Evolutionary conservation across 148 eudicot species (phyloP).

Genomic region (Chenopodium berlandieri): DNA sequence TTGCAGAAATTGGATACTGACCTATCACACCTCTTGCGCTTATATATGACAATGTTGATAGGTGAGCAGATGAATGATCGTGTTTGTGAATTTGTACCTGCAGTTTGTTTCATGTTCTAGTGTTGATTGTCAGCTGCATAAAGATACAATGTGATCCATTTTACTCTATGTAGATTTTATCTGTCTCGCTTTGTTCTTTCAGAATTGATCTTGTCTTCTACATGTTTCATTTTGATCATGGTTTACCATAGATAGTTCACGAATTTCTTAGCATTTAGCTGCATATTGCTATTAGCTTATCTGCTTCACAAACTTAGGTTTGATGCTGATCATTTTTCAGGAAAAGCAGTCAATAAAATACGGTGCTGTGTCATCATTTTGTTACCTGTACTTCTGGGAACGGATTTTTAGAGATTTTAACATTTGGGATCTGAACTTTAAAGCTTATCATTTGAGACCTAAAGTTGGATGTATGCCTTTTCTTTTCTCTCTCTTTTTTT

Average conservation of each 20-base stretch:
- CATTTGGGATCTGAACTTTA: too few species aligned
- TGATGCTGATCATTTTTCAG: not conserved
- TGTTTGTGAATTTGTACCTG: slow-evolving; percentile 11
- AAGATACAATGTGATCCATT: not conserved
- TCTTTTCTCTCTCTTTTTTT: too few species aligned
- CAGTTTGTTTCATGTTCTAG: not conserved
- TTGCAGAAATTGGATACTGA: slow-evolving; percentile 90
- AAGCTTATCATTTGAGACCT: too few species aligned
- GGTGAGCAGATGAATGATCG: slow-evolving; percentile 41
- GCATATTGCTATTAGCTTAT: not conserved
- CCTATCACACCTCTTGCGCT: slow-evolving; percentile 79
- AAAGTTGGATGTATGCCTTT: too few species aligned
- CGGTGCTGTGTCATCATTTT: too few species aligned
- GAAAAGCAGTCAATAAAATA: not conserved
- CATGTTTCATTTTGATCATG: not conserved
- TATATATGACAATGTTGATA: slow-evolving; percentile 50
- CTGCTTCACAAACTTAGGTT: not conserved
- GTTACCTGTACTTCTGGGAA: too few species aligned
- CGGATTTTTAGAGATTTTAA: too few species aligned
- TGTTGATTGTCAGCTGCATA: not conserved
- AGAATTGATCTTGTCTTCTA: not conserved
- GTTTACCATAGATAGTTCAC: not conserved
- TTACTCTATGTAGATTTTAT: not conserved
- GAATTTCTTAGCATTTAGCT: not conserved
- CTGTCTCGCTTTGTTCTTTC: not conserved